These are phyloP conservation scores for Mariannaea sp. DNA, from an alignment of 2,329 filamentous ascomycete genomes.

Conservation along the genomic window DNA sequence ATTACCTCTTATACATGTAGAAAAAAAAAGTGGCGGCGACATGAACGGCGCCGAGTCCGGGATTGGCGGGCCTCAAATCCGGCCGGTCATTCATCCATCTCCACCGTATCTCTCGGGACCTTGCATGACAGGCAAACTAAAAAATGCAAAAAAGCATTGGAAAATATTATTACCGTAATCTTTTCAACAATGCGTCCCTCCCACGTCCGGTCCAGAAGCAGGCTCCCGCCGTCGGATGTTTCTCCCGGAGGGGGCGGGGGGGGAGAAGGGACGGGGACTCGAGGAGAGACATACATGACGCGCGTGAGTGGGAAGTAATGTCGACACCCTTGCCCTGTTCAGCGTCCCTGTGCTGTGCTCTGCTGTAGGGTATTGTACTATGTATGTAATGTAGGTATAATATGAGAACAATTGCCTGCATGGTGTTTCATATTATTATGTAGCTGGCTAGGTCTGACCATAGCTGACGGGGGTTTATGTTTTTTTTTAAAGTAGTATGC, in stretches of 20 bases:
- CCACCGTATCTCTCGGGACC: slow-evolving; percentile 1
- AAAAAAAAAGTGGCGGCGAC: neutral
- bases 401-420: too few species aligned
- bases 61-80: slow-evolving; percentile 33
- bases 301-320: neutral
- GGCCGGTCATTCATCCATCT: slow-evolving; percentile 10
- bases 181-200: slow-evolving; percentile 2
- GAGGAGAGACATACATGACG: neutral
- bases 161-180: too few species aligned
- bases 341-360: neutral
- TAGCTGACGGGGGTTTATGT: too few species aligned
- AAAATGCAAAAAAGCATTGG: too few species aligned
- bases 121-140: slow-evolving; percentile 12
- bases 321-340: neutral
- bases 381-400: too few species aligned
- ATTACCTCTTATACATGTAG: too few species aligned
- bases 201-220: neutral
- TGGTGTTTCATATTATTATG: too few species aligned
- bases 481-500: too few species aligned
- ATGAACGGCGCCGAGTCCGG: slow-evolving; percentile 23
- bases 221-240: slow-evolving; percentile 1
- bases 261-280: neutral
- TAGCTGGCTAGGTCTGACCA: too few species aligned
- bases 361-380: neutral
- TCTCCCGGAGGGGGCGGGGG: too few species aligned